Percentiles rank a stretch among this genome's conserved stretches.
Conservation (phyloP, 208 protist species). For the Acanthamoeba healyi region DNA sequence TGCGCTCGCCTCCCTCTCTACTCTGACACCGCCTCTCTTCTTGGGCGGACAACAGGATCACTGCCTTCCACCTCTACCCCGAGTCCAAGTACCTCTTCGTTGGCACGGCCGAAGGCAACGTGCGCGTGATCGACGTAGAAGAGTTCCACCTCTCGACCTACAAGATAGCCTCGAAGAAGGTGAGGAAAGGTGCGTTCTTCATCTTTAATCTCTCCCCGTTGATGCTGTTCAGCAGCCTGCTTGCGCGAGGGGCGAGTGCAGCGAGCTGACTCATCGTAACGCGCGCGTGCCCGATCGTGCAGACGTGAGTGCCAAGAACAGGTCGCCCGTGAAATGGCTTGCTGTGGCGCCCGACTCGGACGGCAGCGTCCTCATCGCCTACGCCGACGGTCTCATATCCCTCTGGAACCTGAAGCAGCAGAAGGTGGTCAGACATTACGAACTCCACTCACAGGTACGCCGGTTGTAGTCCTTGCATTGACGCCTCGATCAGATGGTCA, state of each 20-base stretch:
- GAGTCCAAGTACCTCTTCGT: conserved; percentile 48
- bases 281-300: not conserved
- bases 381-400: conserved; percentile 34
- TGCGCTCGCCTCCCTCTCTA: not conserved
- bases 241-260: no score
- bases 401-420: conserved; percentile 51
- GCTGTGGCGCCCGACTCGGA: conserved; percentile 23
- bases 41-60: not conserved
- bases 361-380: conserved; percentile 30
- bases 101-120: conserved; percentile 23
- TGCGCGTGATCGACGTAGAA: conserved; percentile 14
- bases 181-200: not conserved
- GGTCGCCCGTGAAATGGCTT: conserved; percentile 51
- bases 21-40: no score
- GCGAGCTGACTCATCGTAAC: not conserved
- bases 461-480: no score
- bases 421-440: conserved; percentile 26
- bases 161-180: conserved; percentile 35
- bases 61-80: conserved; percentile 32
- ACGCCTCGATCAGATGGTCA: not conserved
- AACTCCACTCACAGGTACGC: conserved; percentile 37
- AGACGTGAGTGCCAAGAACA: conserved; percentile 41
- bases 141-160: conserved; percentile 29
- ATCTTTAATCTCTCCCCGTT: no score
- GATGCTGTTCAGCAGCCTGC: no score